These are phyloP conservation scores for Ballota nigra DNA, from an alignment of 257 asterid species.

Conservation along the genomic window DNA sequence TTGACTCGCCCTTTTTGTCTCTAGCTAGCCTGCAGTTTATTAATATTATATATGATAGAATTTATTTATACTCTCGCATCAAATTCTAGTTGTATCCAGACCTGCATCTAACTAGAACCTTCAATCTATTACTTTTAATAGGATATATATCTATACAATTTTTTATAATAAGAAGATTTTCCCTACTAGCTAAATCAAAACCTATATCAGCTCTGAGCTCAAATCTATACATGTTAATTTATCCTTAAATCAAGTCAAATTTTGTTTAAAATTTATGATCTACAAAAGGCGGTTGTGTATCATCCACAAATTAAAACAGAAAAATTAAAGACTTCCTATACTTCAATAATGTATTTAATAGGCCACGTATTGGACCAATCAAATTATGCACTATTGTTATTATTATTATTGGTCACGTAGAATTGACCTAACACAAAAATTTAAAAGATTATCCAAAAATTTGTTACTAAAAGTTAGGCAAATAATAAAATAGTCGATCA, in stretches of 20 bases:
- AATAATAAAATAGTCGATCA: conserved; percentile 28
- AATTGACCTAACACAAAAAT: neutral
- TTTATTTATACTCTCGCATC: neutral
- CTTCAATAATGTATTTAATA: neutral
- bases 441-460: neutral
- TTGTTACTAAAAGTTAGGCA: conserved; percentile 37
- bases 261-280: neutral
- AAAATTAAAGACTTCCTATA: neutral
- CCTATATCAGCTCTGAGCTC: neutral
- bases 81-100: no score
- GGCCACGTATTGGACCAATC: conserved; percentile 17
- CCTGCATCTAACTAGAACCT: neutral
- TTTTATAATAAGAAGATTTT: neutral
- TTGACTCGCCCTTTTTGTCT: no score
- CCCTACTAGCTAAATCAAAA: neutral
- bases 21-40: no score
- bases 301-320: conserved; percentile 6
- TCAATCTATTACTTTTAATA: neutral
- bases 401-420: conserved; percentile 9
- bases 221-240: neutral
- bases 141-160: neutral
- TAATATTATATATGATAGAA: no score
- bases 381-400: neutral
- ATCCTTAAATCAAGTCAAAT: conserved; percentile 4
- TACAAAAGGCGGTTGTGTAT: conserved; percentile 13